Conservation (phyloP, 306 rosid genomes). For the Pyrus betulifolia region DNA sequence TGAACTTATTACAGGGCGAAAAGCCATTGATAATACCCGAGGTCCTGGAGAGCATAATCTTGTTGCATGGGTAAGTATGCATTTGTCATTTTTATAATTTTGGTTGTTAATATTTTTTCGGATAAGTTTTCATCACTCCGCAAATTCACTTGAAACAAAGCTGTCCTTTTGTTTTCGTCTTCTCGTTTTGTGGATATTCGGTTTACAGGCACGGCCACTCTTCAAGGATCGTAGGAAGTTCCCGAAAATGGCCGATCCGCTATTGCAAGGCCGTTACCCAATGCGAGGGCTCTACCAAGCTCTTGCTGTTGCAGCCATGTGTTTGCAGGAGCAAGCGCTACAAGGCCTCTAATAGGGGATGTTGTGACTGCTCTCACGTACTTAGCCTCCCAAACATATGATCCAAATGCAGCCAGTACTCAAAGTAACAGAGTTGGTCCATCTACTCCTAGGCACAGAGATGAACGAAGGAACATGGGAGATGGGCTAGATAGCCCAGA, state of each 20-base stretch:
- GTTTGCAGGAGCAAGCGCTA: conserved; percentile 67
- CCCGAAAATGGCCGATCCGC: conserved; percentile 73
- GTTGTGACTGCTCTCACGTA: conserved; percentile 71
- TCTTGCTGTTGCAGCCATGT: conserved; percentile 86
- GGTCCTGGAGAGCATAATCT: conserved; percentile 57
- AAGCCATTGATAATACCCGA: conserved; percentile 58
- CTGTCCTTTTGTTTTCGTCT: not conserved
- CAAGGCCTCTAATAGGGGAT: conserved; percentile 73
- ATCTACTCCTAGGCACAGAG: conserved; percentile 75
- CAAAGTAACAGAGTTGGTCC: conserved; percentile 59
- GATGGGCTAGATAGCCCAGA: conserved; percentile 85
- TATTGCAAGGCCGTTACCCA: conserved; percentile 59
- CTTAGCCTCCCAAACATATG: conserved; percentile 83
- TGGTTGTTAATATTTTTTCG: not conserved
- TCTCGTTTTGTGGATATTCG: conserved; percentile 9
- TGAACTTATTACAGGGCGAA: conserved; percentile 77
- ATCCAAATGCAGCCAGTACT: conserved; percentile 49
- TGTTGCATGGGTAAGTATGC: conserved; percentile 70
- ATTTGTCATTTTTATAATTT: not conserved
- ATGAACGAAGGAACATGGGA: conserved; percentile 55
- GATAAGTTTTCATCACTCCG: not conserved
- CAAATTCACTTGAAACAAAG: conserved; percentile 8
- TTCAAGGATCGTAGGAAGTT: conserved; percentile 59
- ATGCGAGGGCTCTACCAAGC: conserved; percentile 70
- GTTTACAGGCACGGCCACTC: conserved; percentile 59